Percentiles rank a stretch among this genome's conserved stretches.
phyloP scores from a whole-genome alignment of 2,329 filamentous ascomycete genomes.

The Claviceps pazoutovae region DNA sequence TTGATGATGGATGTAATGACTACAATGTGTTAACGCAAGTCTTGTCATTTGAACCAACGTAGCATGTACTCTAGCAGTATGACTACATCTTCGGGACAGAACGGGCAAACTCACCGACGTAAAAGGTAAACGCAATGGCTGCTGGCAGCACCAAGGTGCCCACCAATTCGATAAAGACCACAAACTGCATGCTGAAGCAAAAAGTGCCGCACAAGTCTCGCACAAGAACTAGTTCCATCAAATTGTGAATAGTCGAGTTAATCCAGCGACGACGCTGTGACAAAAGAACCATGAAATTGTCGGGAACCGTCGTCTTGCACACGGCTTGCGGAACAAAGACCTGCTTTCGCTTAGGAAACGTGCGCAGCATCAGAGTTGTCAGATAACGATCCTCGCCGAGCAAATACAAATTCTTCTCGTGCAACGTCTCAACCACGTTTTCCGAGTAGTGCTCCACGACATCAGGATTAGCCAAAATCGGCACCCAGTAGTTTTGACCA shows the following conservation, averaged over 20 bases:
- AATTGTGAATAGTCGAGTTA: slow-evolving; percentile 96
- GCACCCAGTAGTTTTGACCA: slow-evolving; percentile 98
- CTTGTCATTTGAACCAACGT: neutral
- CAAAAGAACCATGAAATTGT: slow-evolving; percentile 79
- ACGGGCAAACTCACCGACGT: slow-evolving; percentile 49
- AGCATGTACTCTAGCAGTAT: too few species aligned
- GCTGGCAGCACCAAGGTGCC: slow-evolving; percentile 91
- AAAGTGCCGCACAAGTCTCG: slow-evolving; percentile 95
- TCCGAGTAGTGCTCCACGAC: slow-evolving; percentile 99
- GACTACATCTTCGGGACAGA: too few species aligned
- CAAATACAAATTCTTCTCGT: slow-evolving; percentile 90
- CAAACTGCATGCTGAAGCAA: slow-evolving; percentile 99
- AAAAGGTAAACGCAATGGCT: slow-evolving; percentile 93
- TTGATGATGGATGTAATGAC: slow-evolving; percentile 76
- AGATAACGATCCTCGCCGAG: slow-evolving; percentile 91
- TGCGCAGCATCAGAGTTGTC: slow-evolving; percentile 94
- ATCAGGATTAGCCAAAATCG: slow-evolving; percentile 94
- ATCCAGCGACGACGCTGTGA: slow-evolving; percentile 97
- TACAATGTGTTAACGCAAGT: slow-evolving; percentile 16
- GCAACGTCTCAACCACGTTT: slow-evolving; percentile 94
- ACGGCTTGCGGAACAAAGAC: slow-evolving; percentile 97
- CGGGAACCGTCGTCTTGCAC: slow-evolving; percentile 95
- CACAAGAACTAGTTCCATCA: slow-evolving; percentile 94
- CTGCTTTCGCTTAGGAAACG: slow-evolving; percentile 97
- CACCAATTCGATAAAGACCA: slow-evolving; percentile 88